Base-by-base conservation (phyloP, 1,284 basidiomycete genomes). In the Leccinum subrobustum region DNA sequence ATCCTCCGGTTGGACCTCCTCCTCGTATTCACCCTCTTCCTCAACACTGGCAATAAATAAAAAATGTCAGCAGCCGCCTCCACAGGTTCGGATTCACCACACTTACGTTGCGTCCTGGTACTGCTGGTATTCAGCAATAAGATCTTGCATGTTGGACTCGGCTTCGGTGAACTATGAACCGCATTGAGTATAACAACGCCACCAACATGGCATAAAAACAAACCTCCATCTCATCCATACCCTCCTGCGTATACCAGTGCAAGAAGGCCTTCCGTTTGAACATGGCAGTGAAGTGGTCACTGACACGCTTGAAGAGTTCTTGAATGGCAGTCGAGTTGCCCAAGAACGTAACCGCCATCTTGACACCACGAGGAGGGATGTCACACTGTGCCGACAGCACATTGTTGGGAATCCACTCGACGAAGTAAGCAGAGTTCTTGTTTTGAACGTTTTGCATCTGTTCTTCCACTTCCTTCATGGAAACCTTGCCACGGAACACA, bases 331-430 rank as follows among this genome's bases (percentile, higher is more conserved):
- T 98, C 52, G 93, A 95, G 86, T 98, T 98, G 72, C 95, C 96
- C 75, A 98, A 86, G 83, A 98, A 98, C 42, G 95, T 98, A 63
- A 95, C 92, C 27, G 93, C 91, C 93, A 96, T 96, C 86, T 95
- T 96, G 72, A 93, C 83, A 57, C 93, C 93, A 65, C 91, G 87
- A 60, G 96, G 95, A 71, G 95, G 85, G 72, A 97, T 95, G 79
- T 97, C 95, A 81, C 93, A 96, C 79, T 96, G 94, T 64, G 96
- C 95, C 59, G 94, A 95, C 71, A 94, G 88, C 64, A 97, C 93
- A 76, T 98, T 98, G 87, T 96, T 96, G 68, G 95, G 95, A 70
- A 97, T 98, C 96, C 96, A 98, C 80, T 97, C 95, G 71, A 98
- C 96, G 73, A 98, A 98, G 85, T 96, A 96, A 16, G 92, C 89